A percentile compares a stretch with the other conserved stretches of the same genome.
Conservation (phyloP, 2,329 filamentous ascomycete genomes). For the Macrophomina pseudophaseolina region DNA sequence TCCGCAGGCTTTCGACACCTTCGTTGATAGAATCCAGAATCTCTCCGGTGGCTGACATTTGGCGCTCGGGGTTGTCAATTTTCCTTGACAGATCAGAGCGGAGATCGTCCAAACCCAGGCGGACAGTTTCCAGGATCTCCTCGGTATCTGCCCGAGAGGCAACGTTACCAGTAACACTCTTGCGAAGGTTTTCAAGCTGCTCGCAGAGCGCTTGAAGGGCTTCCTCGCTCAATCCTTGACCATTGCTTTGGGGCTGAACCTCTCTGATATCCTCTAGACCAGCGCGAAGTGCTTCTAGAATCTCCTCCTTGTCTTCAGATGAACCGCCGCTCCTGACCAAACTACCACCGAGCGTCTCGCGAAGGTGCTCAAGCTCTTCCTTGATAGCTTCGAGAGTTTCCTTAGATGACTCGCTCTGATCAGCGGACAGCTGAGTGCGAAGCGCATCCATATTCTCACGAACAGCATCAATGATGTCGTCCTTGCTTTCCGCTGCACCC, state of each 20-base stretch:
- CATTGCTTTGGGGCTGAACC: background rate
- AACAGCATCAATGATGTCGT: conserved; percentile 74
- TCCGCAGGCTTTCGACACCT: conserved; percentile 75
- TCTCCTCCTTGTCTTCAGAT: conserved; percentile 45
- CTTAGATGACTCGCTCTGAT: conserved; percentile 49
- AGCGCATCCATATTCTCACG: conserved; percentile 54
- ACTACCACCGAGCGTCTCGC: conserved; percentile 48
- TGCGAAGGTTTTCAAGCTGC: conserved; percentile 56
- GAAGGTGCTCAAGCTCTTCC: conserved; percentile 50
- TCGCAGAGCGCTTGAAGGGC: conserved; percentile 58
- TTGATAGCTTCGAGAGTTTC: conserved; percentile 50
- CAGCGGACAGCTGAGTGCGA: conserved; percentile 42
- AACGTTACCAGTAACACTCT: conserved; percentile 46
- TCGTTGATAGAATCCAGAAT: conserved; percentile 67
- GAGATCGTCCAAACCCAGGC: conserved; percentile 56
- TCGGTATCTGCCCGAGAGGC: conserved; percentile 52
- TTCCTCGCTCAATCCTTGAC: conserved; percentile 50
- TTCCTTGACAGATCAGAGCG: conserved; percentile 57
- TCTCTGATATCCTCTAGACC: conserved; percentile 45
- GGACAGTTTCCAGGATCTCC: conserved; percentile 55
- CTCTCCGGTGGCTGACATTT: conserved; percentile 60
- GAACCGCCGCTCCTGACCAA: conserved; percentile 45
- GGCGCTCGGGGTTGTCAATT: conserved; percentile 60
- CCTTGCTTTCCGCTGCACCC: conserved; percentile 56
- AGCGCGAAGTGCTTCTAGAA: conserved; percentile 46